Percentiles rank a stretch among this genome's conserved stretches.
Conservation (phyloP, 2,329 filamentous ascomycete genomes). For the Microthyrium microscopicum region DNA sequence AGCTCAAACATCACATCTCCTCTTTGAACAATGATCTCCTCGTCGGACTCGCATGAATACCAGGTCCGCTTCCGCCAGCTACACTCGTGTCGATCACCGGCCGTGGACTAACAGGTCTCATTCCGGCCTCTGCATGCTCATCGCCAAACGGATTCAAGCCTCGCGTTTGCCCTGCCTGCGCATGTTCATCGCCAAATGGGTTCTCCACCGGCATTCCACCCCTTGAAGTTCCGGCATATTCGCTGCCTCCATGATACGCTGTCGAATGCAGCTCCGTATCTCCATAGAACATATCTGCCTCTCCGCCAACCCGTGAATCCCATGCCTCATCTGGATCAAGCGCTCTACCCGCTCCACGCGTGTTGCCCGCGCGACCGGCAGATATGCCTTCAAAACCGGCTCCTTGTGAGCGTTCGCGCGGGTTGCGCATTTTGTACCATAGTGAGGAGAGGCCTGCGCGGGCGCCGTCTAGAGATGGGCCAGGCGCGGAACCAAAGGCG, state of each 20-base stretch:
- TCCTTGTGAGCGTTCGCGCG: neutral
- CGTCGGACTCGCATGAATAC: conserved; percentile 37
- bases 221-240: conserved; percentile 22
- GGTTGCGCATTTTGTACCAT: too few relatives aligned
- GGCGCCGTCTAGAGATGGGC: too few relatives aligned
- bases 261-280: conserved; percentile 48
- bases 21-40: conserved; percentile 55
- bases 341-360: conserved; percentile 27
- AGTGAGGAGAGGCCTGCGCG: too few relatives aligned
- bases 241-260: conserved; percentile 22
- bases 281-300: conserved; percentile 56
- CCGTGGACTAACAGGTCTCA: conserved; percentile 61
- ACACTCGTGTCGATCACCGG: conserved; percentile 42
- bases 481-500: too few relatives aligned
- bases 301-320: conserved; percentile 63
- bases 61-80: conserved; percentile 17
- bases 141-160: conserved; percentile 52
- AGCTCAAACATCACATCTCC: conserved; percentile 38
- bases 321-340: conserved; percentile 75
- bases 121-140: conserved; percentile 41
- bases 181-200: conserved; percentile 18
- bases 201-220: conserved; percentile 34
- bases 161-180: conserved; percentile 15
- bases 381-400: conserved; percentile 3
- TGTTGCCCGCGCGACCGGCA: conserved; percentile 15